Percentiles rank a stretch among this genome's conserved stretches.
phyloP scores from a whole-genome alignment of 2,329 filamentous ascomycete species.

The Corniculantispora saksenae region DNA sequence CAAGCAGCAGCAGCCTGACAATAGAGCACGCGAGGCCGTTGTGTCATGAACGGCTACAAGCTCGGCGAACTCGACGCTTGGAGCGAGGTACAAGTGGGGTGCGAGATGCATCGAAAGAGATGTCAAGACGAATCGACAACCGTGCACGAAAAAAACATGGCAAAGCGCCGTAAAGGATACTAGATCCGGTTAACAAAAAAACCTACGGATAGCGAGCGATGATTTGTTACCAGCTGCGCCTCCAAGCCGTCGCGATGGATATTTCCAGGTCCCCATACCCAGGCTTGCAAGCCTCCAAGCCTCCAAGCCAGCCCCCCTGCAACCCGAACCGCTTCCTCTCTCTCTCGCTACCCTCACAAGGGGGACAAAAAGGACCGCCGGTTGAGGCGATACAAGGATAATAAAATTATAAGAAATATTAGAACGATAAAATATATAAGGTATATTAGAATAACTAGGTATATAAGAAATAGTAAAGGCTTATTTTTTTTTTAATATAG shows the following conservation, averaged over 20 bases:
- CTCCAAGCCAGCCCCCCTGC: background rate
- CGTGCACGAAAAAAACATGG: conserved; percentile 8
- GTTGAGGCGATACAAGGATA: too few relatives aligned
- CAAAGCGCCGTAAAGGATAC: background rate
- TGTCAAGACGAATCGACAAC: conserved; percentile 13
- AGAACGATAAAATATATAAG: too few relatives aligned
- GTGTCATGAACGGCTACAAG: background rate
- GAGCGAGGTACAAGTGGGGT: conserved; percentile 5
- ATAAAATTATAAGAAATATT: too few relatives aligned
- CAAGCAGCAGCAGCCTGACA: background rate
- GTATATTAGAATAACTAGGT: too few relatives aligned
- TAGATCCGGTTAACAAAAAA: background rate
- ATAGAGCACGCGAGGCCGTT: background rate
- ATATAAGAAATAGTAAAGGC: too few relatives aligned
- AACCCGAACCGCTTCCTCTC: background rate
- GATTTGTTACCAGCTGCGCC: background rate
- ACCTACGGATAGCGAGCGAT: background rate
- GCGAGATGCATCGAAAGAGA: conserved; percentile 4
- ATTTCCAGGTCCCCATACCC: background rate
- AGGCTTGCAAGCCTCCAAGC: background rate
- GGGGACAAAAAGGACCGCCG: too few relatives aligned
- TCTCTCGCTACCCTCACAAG: background rate
- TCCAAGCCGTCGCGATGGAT: background rate
- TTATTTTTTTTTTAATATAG: too few relatives aligned
- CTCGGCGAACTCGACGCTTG: too few relatives aligned